Percentiles rank a stretch among this genome's conserved stretches.
These are phyloP conservation scores for Sistotremastrum niveocremeum DNA, from an alignment of 768 basidiomycete species.

Conservation along the genomic window DNA sequence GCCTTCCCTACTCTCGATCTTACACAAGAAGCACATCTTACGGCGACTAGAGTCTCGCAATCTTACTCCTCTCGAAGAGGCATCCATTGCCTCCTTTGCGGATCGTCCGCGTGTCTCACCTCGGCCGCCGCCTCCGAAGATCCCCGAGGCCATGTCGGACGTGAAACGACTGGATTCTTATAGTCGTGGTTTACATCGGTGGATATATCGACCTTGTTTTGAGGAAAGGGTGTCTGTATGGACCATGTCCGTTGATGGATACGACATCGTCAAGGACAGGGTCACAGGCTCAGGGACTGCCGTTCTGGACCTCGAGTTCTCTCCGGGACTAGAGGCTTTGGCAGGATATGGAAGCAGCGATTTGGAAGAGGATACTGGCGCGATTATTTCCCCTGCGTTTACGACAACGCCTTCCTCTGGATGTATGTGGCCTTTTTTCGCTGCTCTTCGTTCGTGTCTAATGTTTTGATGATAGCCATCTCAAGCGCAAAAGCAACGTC, in stretches of 20 bases:
- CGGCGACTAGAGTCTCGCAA: constrained; percentile 25
- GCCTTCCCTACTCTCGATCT: constrained; percentile 25
- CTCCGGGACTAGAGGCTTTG: constrained; percentile 50
- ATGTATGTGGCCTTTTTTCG: constrained; percentile 6
- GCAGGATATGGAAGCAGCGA: constrained; percentile 30
- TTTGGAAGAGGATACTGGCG: constrained; percentile 9
- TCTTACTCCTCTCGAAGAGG: constrained; percentile 27
- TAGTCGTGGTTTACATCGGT: constrained; percentile 49
- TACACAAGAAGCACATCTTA: constrained; percentile 41
- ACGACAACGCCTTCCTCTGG: constrained; percentile 7
- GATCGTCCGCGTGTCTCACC: constrained; percentile 16
- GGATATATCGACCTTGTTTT: constrained; percentile 63
- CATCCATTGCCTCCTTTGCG: constrained; percentile 32
- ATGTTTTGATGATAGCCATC: background rate
- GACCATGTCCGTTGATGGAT: constrained; percentile 25
- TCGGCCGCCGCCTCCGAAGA: constrained; percentile 14
- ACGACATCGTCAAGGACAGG: constrained; percentile 21
- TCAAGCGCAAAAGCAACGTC: background rate
- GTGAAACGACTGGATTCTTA: constrained; percentile 7
- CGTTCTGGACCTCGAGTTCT: constrained; percentile 62
- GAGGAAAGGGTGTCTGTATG: constrained; percentile 56
- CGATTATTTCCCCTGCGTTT: constrained; percentile 4
- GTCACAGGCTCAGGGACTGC: constrained; percentile 39
- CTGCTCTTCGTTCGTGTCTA: constrained; percentile 3
- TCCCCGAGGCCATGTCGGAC: constrained; percentile 14